Conservation (phyloP, 2,329 filamentous ascomycete species). For the Fusarium scirpi region DNA sequence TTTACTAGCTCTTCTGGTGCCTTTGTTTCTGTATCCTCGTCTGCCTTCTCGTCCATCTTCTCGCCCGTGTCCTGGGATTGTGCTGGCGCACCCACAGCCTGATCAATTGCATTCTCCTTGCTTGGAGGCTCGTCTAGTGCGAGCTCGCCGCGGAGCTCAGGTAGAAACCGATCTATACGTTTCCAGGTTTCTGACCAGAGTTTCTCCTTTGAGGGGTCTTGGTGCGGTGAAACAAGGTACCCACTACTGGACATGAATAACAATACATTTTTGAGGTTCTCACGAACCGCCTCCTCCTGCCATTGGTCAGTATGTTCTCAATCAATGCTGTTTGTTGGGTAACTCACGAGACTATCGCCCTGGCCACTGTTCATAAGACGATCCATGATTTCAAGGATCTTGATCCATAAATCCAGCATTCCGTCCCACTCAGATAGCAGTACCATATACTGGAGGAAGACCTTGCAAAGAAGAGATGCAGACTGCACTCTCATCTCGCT, state of each 20-base stretch:
- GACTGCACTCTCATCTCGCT: slow-evolving; percentile 93
- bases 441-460: slow-evolving; percentile 93
- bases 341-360: slow-evolving; percentile 83
- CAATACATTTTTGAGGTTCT: slow-evolving; percentile 95
- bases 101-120: slow-evolving; percentile 12
- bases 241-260: slow-evolving; percentile 94
- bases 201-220: slow-evolving; percentile 66
- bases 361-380: slow-evolving; percentile 96
- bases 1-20: neutral
- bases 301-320: slow-evolving; percentile 23
- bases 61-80: slow-evolving; percentile 6
- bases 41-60: slow-evolving; percentile 14
- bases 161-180: slow-evolving; percentile 73
- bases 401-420: slow-evolving; percentile 91
- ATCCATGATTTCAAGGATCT: slow-evolving; percentile 94
- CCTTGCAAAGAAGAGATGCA: slow-evolving; percentile 91
- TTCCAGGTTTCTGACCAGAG: slow-evolving; percentile 75
- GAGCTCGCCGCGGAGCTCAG: slow-evolving; percentile 69
- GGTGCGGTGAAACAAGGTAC: slow-evolving; percentile 78
- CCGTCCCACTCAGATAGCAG: slow-evolving; percentile 86
- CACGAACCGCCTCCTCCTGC: slow-evolving; percentile 92
- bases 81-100: neutral
- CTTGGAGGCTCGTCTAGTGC: slow-evolving; percentile 60
- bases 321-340: neutral
- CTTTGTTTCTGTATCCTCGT: slow-evolving; percentile 13